A percentile compares a stretch with the other conserved stretches of the same genome.
Evolutionary conservation across 495 filamentous ascomycete species (phyloP).

Genomic region (Evernia prunastri): DNA sequence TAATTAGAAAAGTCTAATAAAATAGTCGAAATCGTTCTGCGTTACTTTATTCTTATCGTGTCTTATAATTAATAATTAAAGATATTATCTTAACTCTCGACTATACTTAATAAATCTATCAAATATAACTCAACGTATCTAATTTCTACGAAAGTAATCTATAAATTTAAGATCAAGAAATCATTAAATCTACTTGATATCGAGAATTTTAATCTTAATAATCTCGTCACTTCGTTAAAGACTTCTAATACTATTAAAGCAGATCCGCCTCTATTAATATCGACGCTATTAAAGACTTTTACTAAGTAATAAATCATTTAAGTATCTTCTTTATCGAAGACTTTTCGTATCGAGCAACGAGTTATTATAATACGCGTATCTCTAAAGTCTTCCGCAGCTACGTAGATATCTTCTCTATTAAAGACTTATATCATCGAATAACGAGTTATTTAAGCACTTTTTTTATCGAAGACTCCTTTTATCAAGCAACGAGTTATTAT

Average conservation of each 20-base stretch:
- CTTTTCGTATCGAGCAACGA: neutral
- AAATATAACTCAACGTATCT: neutral
- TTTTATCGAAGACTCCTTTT: neutral
- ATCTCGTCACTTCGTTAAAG: too few relatives aligned
- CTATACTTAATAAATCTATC: neutral
- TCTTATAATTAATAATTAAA: neutral
- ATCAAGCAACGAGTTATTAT: neutral
- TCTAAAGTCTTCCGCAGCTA: neutral
- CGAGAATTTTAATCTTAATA: neutral
- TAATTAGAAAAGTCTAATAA: constrained; percentile 23
- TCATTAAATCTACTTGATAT: neutral
- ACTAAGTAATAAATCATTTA: too few relatives aligned
- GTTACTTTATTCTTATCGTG: neutral
- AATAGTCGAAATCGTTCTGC: constrained; percentile 20
- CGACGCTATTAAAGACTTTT: too few relatives aligned
- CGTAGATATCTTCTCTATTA: too few relatives aligned
- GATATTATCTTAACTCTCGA: neutral
- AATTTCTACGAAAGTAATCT: neutral
- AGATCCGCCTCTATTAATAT: too few relatives aligned
- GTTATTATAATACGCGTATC: neutral
- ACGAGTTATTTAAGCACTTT: too few relatives aligned
- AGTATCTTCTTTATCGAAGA: too few relatives aligned
- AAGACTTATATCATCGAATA: too few relatives aligned
- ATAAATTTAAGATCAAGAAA: neutral
- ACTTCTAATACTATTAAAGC: too few relatives aligned